These are phyloP conservation scores for apple (Malus domestica) DNA, from an alignment of 306 rosid genomes.

Conservation along the genomic window DNA sequence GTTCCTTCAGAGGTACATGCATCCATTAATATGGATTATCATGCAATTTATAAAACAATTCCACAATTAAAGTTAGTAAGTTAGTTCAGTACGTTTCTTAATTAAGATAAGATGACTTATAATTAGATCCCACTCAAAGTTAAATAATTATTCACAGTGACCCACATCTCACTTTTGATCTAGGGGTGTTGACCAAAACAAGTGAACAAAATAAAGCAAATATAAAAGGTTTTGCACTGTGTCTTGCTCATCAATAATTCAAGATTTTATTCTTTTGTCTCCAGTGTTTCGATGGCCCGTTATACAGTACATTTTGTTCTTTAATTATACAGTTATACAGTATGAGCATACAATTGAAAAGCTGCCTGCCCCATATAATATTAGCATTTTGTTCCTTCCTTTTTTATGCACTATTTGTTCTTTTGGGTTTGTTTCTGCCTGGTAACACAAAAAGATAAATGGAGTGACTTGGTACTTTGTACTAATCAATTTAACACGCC, in stretches of 20 bases:
- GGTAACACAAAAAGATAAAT: neutral
- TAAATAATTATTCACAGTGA: neutral
- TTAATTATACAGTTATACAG: neutral
- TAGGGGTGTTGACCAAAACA: conserved; percentile 2
- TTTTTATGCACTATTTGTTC: neutral
- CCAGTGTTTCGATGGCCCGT: neutral
- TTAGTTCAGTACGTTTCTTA: neutral
- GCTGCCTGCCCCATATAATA: neutral
- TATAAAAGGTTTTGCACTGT: neutral
- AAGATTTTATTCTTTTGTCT: conserved; percentile 13
- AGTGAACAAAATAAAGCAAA: neutral
- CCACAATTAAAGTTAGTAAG: neutral
- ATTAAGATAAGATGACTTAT: neutral
- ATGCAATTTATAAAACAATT: neutral
- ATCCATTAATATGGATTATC: neutral
- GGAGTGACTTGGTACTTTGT: neutral
- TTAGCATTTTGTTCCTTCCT: conserved; percentile 7
- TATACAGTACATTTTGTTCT: neutral
- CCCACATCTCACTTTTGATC: neutral
- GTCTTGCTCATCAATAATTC: conserved; percentile 5
- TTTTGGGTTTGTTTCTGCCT: neutral
- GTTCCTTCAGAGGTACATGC: neutral
- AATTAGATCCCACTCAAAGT: neutral
- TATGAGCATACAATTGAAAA: neutral
- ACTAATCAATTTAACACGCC: neutral